Conservation (phyloP, 495 filamentous ascomycete genomes). For the Platismatia glauca region DNA sequence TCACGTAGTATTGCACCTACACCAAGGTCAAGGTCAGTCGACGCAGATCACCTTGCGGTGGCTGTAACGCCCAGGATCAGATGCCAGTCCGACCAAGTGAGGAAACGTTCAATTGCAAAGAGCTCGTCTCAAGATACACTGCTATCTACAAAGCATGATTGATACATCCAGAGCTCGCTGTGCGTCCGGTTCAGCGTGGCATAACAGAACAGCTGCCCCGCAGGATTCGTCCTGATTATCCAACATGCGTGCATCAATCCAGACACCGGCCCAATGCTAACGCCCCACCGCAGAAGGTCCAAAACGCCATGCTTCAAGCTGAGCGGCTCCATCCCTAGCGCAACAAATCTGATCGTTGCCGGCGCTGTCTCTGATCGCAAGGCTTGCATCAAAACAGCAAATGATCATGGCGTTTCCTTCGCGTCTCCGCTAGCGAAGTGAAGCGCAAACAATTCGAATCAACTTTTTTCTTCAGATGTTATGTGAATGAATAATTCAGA, state of each 20-base stretch:
- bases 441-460: conserved; percentile 1
- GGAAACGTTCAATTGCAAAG: neutral
- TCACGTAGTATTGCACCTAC: neutral
- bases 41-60: neutral
- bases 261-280: neutral
- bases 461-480: neutral
- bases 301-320: conserved; percentile 4
- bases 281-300: neutral
- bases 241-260: neutral
- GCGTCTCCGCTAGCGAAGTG: neutral
- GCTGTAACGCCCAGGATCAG: neutral
- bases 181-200: neutral
- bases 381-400: neutral
- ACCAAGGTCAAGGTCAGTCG: neutral
- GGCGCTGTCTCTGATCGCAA: neutral
- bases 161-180: conserved; percentile 1
- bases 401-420: neutral
- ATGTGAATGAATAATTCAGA: neutral
- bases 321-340: neutral
- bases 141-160: conserved; percentile 1
- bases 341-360: neutral
- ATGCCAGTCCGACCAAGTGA: neutral
- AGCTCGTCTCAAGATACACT: neutral
- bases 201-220: neutral
- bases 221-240: neutral